Percentiles rank a stretch among this genome's conserved stretches.
Conservation (phyloP, 306 rosid genomes). For the Echinosophora koreensis region DNA sequence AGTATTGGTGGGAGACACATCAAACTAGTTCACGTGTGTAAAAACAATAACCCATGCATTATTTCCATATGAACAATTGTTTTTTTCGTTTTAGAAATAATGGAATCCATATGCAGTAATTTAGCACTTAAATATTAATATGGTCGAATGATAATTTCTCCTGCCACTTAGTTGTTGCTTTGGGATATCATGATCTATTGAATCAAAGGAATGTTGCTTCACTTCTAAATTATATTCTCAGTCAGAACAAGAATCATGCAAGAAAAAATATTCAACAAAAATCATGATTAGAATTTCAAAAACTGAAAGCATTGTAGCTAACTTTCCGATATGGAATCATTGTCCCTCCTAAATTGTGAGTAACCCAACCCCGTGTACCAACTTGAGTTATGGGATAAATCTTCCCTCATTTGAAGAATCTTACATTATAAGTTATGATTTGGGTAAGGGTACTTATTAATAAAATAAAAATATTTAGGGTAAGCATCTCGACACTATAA, state of each 20-base stretch:
- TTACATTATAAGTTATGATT: background rate
- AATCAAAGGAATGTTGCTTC: constrained; percentile 47
- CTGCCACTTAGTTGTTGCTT: constrained; percentile 24
- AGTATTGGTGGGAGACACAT: too few relatives aligned
- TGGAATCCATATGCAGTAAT: background rate
- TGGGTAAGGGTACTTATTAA: background rate
- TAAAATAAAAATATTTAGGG: too few relatives aligned
- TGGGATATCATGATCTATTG: constrained; percentile 14
- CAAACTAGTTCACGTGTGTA: too few relatives aligned
- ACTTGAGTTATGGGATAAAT: constrained; percentile 34
- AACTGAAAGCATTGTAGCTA: constrained; percentile 39
- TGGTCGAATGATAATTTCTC: constrained; percentile 10
- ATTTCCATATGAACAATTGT: background rate
- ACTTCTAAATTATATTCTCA: constrained; percentile 7
- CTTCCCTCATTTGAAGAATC: constrained; percentile 36
- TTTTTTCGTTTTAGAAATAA: too few relatives aligned
- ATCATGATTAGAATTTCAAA: constrained; percentile 42
- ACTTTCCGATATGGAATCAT: constrained; percentile 54
- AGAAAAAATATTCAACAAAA: constrained; percentile 31
- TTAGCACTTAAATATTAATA: background rate
- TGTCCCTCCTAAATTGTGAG: constrained; percentile 48
- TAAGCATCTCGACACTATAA: too few relatives aligned
- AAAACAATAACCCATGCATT: background rate
- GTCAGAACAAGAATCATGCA: constrained; percentile 51
- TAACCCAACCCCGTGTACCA: constrained; percentile 21